These are phyloP conservation scores for Mycena crocata DNA, from an alignment of 768 basidiomycete genomes.

Conservation along the genomic window DNA sequence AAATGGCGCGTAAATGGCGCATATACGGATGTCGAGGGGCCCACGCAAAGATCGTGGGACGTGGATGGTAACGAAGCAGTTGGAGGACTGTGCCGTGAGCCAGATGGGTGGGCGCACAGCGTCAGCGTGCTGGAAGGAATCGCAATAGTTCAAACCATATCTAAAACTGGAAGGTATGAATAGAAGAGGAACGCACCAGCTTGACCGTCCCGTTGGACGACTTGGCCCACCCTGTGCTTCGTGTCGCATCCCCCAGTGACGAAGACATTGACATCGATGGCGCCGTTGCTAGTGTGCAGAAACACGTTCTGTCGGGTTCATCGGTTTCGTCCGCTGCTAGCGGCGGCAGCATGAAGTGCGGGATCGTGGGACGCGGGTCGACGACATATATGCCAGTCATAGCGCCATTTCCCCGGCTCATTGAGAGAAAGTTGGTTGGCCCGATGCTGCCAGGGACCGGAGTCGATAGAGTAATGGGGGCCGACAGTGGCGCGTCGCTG, in stretches of 20 bases:
- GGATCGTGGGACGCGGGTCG: slow-evolving; percentile 56
- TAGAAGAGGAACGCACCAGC: slow-evolving; percentile 19
- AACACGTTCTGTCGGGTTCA: slow-evolving; percentile 52
- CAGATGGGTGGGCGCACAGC: slow-evolving; percentile 39
- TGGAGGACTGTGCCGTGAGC: slow-evolving; percentile 36
- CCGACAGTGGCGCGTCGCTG: too few species aligned
- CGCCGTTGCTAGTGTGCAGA: slow-evolving; percentile 46
- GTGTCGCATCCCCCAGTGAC: slow-evolving; percentile 36
- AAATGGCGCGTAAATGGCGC: too few species aligned
- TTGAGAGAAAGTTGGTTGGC: slow-evolving; percentile 47
- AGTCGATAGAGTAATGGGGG: too few species aligned
- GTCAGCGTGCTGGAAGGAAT: neutral
- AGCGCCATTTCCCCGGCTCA: slow-evolving; percentile 41
- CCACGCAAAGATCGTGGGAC: slow-evolving; percentile 57
- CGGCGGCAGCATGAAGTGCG: slow-evolving; percentile 52
- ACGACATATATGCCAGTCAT: slow-evolving; percentile 54
- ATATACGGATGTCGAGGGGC: slow-evolving; percentile 46
- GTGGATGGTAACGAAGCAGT: slow-evolving; percentile 48
- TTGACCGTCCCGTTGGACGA: slow-evolving; percentile 41
- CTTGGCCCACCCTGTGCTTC: slow-evolving; percentile 30
- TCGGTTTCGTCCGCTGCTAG: slow-evolving; percentile 49
- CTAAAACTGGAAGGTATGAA: neutral
- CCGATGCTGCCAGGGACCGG: slow-evolving; percentile 26
- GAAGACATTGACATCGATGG: slow-evolving; percentile 54
- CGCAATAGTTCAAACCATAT: neutral